A percentile compares a stretch with the other conserved stretches of the same genome.
These are phyloP conservation scores for Yamadazyma ubonensis DNA, from an alignment of 805 yeast species.

Conservation along the genomic window DNA sequence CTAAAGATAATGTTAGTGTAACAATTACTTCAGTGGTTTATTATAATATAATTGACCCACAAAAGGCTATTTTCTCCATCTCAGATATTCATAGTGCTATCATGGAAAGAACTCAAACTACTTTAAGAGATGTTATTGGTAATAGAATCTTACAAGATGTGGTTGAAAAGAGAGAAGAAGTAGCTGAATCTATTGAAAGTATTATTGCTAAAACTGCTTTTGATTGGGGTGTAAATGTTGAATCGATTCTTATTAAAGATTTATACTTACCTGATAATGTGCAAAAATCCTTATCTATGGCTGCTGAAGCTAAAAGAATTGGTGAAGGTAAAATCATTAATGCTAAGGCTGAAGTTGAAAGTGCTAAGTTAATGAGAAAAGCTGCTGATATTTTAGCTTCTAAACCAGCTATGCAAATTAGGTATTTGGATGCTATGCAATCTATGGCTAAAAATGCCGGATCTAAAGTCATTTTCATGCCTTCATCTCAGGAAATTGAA, in stretches of 20 bases:
- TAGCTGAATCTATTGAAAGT: constrained; percentile 61
- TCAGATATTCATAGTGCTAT: constrained; percentile 54
- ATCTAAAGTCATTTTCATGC: constrained; percentile 75
- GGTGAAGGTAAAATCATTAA: constrained; percentile 76
- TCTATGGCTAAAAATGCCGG: constrained; percentile 61
- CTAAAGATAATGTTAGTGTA: constrained; percentile 67
- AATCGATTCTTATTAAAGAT: constrained; percentile 67
- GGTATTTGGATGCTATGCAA: constrained; percentile 79
- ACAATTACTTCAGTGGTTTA: constrained; percentile 64
- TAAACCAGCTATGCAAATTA: constrained; percentile 74
- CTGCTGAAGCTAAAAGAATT: constrained; percentile 72
- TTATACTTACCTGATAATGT: constrained; percentile 54
- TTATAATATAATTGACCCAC: constrained; percentile 66
- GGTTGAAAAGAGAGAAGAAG: constrained; percentile 69
- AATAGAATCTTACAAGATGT: constrained; percentile 65
- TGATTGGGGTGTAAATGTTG: constrained; percentile 71
- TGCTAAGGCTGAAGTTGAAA: constrained; percentile 73
- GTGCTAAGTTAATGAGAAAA: constrained; percentile 73
- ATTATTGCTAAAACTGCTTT: constrained; percentile 61
- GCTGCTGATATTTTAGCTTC: constrained; percentile 76
- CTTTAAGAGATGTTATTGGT: constrained; percentile 71
- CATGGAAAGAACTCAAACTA: constrained; percentile 67
- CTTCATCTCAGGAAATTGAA: constrained; percentile 47
- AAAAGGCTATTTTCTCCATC: constrained; percentile 61
- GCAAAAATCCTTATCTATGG: constrained; percentile 62